Conservation (phyloP, 1,284 basidiomycete genomes). For the Pseudozyma sp. region DNA sequence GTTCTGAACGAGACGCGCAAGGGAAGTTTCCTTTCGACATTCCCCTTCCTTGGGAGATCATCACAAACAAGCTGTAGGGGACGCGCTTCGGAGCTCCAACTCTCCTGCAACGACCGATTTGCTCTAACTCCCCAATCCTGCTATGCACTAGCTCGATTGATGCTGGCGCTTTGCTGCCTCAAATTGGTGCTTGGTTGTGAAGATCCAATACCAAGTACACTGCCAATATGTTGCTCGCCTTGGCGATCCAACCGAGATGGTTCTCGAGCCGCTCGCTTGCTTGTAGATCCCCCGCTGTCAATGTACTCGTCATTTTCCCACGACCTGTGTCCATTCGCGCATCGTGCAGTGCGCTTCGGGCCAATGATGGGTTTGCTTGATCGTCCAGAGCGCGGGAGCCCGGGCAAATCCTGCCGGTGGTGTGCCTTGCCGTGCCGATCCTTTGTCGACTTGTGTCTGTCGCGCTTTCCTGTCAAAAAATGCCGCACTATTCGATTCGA, state of each 20-base stretch:
- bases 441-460: background rate
- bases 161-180: too few species aligned
- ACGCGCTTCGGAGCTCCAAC: slow-evolving; percentile 10
- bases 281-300: slow-evolving; percentile 2
- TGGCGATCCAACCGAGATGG: slow-evolving; percentile 20
- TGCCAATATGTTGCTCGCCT: background rate
- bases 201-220: too few species aligned
- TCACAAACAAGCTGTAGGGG: background rate
- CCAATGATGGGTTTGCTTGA: slow-evolving; percentile 5
- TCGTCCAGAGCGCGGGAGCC: too few species aligned
- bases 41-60: too few species aligned
- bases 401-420: background rate
- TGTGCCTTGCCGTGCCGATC: background rate
- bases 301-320: background rate
- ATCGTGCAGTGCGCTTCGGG: slow-evolving; percentile 1
- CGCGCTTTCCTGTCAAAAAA: too few species aligned
- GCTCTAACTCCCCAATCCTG: background rate
- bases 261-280: slow-evolving; percentile 31
- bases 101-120: background rate
- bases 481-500: too few species aligned
- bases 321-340: background rate
- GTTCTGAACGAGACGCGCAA: too few species aligned
- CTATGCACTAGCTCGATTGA: too few species aligned
- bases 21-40: too few species aligned
- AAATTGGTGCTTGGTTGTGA: too few species aligned